phyloP scores from a whole-genome alignment of 2,329 filamentous ascomycete genomes.

The Pseudopyrenochaeta lycopersici region DNA sequence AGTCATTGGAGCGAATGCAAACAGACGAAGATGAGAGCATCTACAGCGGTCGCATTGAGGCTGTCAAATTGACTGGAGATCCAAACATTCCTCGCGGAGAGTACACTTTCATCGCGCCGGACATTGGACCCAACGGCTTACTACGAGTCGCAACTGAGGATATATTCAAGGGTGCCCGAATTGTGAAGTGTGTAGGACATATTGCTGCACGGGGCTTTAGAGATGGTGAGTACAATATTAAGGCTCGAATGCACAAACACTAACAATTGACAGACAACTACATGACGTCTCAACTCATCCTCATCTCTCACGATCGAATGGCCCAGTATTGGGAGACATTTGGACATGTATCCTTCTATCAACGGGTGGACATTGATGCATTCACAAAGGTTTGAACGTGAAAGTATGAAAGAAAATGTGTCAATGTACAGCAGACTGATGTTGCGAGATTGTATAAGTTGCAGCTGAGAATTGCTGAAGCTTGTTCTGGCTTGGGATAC shows the following conservation, averaged over 20 bases:
- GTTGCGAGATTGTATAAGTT: background rate
- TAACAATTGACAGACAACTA: conserved; percentile 67
- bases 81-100: conserved; percentile 89
- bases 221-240: conserved; percentile 65
- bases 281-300: conserved; percentile 77
- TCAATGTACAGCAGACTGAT: background rate
- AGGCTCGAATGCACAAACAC: background rate
- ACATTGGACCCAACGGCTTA: conserved; percentile 74
- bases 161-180: conserved; percentile 75
- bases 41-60: conserved; percentile 76
- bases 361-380: conserved; percentile 57
- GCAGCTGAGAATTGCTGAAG: background rate
- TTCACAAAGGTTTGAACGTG: conserved; percentile 30
- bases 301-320: conserved; percentile 78
- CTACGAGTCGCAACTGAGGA: conserved; percentile 71
- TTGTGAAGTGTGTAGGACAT: conserved; percentile 79
- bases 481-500: too few species aligned
- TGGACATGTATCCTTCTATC: conserved; percentile 59
- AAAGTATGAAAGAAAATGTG: background rate
- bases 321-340: conserved; percentile 81
- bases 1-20: background rate
- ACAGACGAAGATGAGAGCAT: conserved; percentile 43
- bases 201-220: conserved; percentile 77
- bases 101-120: conserved; percentile 80
- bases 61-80: conserved; percentile 91